Evolutionary conservation across 2,329 filamentous ascomycete species (phyloP).

Genomic region (Elsinoe fawcettii): DNA sequence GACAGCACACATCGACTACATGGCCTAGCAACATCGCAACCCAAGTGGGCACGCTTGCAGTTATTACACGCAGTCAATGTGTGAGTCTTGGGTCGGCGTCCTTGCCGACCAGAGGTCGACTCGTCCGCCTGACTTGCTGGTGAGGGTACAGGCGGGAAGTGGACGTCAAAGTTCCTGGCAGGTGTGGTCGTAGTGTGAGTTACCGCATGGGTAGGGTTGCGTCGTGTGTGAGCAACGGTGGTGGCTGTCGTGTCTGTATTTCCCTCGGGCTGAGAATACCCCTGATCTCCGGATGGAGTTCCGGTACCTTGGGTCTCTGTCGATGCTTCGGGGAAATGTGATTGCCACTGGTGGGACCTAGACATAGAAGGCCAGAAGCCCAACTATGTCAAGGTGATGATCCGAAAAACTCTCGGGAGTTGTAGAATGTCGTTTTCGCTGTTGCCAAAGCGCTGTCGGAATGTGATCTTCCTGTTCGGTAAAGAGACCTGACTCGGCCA

Average conservation of each 20-base stretch:
- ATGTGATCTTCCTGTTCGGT: background rate
- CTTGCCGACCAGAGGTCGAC: conserved; percentile 19
- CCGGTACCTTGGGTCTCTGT: conserved; percentile 3
- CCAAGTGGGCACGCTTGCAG: conserved; percentile 75
- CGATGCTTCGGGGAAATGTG: conserved; percentile 13
- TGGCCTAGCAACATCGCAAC: conserved; percentile 60
- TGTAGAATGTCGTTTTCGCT: background rate
- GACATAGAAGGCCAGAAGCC: conserved; percentile 11
- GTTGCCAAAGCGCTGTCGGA: background rate
- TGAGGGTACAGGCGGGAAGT: background rate
- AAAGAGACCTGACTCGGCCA: conserved; percentile 1
- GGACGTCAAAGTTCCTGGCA: background rate
- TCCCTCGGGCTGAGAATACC: conserved; percentile 5
- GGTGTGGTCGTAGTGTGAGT: background rate
- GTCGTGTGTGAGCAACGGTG: background rate
- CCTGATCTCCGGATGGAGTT: conserved; percentile 5
- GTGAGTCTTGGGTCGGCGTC: conserved; percentile 48
- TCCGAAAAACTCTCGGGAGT: background rate
- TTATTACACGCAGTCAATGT: conserved; percentile 79
- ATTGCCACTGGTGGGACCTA: conserved; percentile 6
- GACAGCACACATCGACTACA: conserved; percentile 71
- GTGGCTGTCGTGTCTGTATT: background rate
- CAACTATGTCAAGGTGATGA: background rate
- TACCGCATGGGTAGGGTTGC: background rate
- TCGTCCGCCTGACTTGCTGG: conserved; percentile 10